Evolutionary conservation across 345 rosid genomes (phyloP), one percentile per base, ranked within the genome.

Genomic region (Psidium friedrichsthalianum): DNA sequence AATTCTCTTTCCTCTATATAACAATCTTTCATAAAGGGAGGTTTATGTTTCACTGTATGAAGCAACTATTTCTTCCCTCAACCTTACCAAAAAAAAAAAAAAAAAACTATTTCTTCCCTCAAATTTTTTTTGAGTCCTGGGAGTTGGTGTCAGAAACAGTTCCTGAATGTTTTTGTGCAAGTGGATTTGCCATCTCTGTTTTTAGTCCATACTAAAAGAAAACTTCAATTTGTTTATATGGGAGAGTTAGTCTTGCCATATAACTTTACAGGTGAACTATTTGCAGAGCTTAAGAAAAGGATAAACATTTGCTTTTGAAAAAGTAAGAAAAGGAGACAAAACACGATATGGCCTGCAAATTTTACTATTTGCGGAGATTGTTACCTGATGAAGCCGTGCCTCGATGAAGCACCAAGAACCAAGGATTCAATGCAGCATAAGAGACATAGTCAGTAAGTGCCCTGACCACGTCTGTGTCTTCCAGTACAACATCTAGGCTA

Each of bases 361-460:
- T 64, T 52, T 64, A 16, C 42, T 64, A 16, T 16, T 29, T 44
- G 49, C 40, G 14, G 29, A 61, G 29, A 36, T 29, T 11, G 59
- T 29, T 84, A 94, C 99, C 95, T 93, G 82, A 96, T 90, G 87
- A 97, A 92, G 84, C 96, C 94, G 87, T 91, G 91, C 24, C 94
- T 90, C 0, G 98, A 86, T 0, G 98, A 91, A n/a, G 98, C 90
- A 74, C 98, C 98, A 27, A 97, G 92, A 85, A 96, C 98, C 91
- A 96, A 86, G 88, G 85, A 93, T 90, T 95, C 98, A 74, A 95
- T 93, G 95, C 95, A 47, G 94, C 90, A 83, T 90, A 87, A 83
- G 96, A 89, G 88, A 92, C 91, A 78, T 95, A 97, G 86, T 97
- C 98, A 15, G 95, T 74, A 53, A 97, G 54, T 82, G 97, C 93